A percentile compares a stretch with the other conserved stretches of the same genome.
Evolutionary conservation across 805 yeast species (phyloP).

Genomic region (Lachancea sp.): DNA sequence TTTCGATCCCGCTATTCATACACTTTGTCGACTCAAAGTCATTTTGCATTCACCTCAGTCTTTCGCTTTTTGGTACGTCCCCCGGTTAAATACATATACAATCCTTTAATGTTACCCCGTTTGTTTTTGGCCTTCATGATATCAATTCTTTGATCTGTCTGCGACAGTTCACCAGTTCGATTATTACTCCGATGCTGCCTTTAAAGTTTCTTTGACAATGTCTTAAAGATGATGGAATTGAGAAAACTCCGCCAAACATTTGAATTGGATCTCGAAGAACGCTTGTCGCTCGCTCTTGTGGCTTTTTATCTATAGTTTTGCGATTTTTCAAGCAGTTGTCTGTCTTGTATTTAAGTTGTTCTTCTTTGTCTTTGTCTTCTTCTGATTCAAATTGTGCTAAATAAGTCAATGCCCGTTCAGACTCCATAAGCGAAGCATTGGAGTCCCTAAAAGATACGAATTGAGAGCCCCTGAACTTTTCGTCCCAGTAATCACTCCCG

Average conservation of each 20-base stretch:
- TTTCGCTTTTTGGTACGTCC: conserved; percentile 2
- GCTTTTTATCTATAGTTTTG: not conserved
- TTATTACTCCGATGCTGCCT: conserved; percentile 18
- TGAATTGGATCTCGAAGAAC: conserved; percentile 20
- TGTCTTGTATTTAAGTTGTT: not conserved
- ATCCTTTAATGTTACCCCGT: not conserved
- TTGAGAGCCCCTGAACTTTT: conserved; percentile 22
- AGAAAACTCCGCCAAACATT: conserved; percentile 30
- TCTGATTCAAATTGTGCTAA: not conserved
- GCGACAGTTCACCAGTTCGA: conserved; percentile 21
- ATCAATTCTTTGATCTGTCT: conserved; percentile 8
- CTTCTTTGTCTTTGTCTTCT: conserved; percentile 1
- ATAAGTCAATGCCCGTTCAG: not conserved
- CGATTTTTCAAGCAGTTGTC: not conserved
- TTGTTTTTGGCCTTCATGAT: not conserved
- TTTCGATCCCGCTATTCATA: not conserved
- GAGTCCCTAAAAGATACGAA: conserved; percentile 7
- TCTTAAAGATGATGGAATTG: conserved; percentile 23
- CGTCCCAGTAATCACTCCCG: conserved; percentile 31
- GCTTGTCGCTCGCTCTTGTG: not conserved
- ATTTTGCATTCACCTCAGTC: conserved; percentile 7
- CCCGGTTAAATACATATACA: not conserved
- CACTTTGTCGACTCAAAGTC: not conserved
- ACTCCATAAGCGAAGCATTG: not conserved
- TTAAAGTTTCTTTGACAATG: conserved; percentile 25